Evolutionary conservation across 352 stramenopile genomes (phyloP), one percentile per base, ranked within the genome.

Genomic region (Phytophthora pinifolia): DNA sequence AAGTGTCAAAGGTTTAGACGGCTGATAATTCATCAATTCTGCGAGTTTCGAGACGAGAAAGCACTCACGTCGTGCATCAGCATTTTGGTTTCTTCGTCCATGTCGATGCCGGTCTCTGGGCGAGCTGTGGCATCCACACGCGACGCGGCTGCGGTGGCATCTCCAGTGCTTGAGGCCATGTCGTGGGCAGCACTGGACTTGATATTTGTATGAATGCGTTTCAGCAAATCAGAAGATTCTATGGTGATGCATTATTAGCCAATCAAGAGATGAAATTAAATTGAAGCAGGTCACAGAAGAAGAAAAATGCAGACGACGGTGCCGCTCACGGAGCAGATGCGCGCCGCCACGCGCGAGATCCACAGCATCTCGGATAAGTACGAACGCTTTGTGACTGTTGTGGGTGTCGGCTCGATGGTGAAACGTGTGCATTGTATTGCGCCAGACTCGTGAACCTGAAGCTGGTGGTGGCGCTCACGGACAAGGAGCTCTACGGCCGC

Each of bases 361-460:
- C 76, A 88, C 54, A 54, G 51, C 9, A 30, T 87, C 43, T 83
- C 79, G 0, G 72, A 85, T 58, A 86, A 79, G 79, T 89, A 50
- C 17, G 62, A 9, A 14, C 15, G 17, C 35, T 14, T 33, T 17
- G 44, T 8, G 14, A 1, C 30, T 47, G 18, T 30, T 22, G 7
- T 25, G 51, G n/a, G 3, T 14, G 31, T 17, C 10, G 9, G 9
- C 31, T 51, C 25, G 5, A 18, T 12, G 15, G 13, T 32, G 17
- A 39, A 39, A 37, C 29, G 10, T 15, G 4, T 48, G 29, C 41
- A n/a, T 27, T 42, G 27, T 33, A 18, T 49, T 43, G 14, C 33
- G 25, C 25, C 8, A 89, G 79, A 18, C 58, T 88, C 15, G 72
- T 86, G 43, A 89, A 88, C 39, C 29, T 84, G 36, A 89, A 88